A percentile compares a stretch with the other conserved stretches of the same genome.
Evolutionary conservation across 129 eudicot genomes (phyloP).

Genomic region (Ambrosia trifida): DNA sequence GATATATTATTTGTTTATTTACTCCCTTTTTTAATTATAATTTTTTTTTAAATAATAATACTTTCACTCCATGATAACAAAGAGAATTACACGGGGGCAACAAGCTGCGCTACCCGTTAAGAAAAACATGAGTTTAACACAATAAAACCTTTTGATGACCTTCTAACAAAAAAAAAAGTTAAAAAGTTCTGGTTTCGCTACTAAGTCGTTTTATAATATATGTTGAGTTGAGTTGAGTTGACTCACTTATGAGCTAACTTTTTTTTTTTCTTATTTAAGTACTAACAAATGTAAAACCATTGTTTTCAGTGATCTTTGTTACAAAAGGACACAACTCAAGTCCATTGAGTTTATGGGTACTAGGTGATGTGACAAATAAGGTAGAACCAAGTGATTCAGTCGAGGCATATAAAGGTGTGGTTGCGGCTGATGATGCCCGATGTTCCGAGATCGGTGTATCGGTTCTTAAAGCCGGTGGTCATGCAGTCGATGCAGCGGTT

Average conservation of each 20-base stretch:
- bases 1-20: too few species aligned
- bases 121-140: too few species aligned
- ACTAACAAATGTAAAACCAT: not conserved
- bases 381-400: constrained; percentile 28
- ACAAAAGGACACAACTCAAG: constrained; percentile 26
- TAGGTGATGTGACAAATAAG: not conserved
- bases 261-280: not conserved
- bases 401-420: constrained; percentile 65
- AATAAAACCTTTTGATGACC: too few species aligned
- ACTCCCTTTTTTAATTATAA: too few species aligned
- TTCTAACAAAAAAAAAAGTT: too few species aligned
- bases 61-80: too few species aligned
- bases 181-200: too few species aligned
- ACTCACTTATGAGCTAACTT: not conserved
- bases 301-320: constrained; percentile 33
- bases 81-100: too few species aligned
- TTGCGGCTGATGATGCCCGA: constrained; percentile 91
- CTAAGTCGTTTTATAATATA: too few species aligned
- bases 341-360: constrained; percentile 10
- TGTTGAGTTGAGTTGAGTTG: too few species aligned
- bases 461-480: constrained; percentile 63
- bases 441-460: constrained; percentile 77
- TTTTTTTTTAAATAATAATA: too few species aligned
- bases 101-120: too few species aligned
- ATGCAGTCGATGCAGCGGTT: constrained; percentile 93